Base-by-base conservation (phyloP, 2,329 filamentous ascomycete species). In the Graphilbum fragrans region DNA sequence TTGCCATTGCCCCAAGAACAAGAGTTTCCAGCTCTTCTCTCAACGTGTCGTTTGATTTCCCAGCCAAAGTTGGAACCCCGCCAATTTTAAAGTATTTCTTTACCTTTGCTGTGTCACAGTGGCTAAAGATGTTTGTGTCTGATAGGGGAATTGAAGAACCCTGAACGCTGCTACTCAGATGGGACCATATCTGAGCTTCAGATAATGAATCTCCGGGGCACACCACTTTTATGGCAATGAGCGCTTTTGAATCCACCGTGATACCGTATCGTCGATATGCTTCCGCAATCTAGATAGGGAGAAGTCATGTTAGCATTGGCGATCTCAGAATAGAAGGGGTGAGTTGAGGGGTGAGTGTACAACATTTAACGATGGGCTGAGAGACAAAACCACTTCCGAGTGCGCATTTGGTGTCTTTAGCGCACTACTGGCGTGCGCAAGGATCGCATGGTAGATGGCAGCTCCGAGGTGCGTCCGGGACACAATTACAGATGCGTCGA, bases 281-380 rank as follows among this genome's bases (percentile, higher is more conserved):
- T 52, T 95, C 88, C 39, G 86, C 76, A 54, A 98, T 96, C 86
- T 93, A 18, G n/a, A n/a, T n/a, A n/a, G n/a, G n/a, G n/a, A n/a
- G n/a, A n/a, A n/a, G n/a, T n/a, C n/a, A n/a, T n/a, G n/a, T n/a
- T n/a, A n/a, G n/a, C n/a, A n/a, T n/a, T n/a, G n/a, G n/a, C n/a
- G n/a, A n/a, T n/a, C n/a, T n/a, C n/a, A n/a, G n/a, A n/a, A n/a
- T n/a, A n/a, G n/a, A n/a, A n/a, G n/a, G n/a, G n/a, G n/a, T n/a
- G n/a, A n/a, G n/a, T n/a, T n/a, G n/a, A n/a, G n/a, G n/a, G n/a
- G n/a, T n/a, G n/a, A n/a, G n/a, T 32, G 6, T 32, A 45, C 11
- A 10, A 86, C 84, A 58, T 94, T 94, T 57, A 86, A 90, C 47
- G 83, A 87, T 1, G 83, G 72, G 45, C 80, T 88, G 35, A 95